Percentiles rank a stretch among this genome's conserved stretches.
phyloP scores from a whole-genome alignment of 345 rosid species.

The Odontarrhena argentea region DNA sequence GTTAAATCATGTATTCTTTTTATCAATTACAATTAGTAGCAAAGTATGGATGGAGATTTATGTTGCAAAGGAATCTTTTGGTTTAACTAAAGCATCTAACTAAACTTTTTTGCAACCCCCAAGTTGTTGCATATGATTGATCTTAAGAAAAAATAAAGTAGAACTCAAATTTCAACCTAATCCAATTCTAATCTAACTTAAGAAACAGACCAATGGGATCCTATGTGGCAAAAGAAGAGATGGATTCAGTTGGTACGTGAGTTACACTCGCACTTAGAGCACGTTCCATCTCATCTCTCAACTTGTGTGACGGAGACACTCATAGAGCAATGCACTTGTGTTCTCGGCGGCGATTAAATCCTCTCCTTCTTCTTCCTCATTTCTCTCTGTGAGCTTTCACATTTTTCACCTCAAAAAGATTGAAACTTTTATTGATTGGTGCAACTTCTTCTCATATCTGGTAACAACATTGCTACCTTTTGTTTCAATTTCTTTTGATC shows the following conservation, averaged over 20 bases:
- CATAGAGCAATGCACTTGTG: background rate
- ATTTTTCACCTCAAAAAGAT: background rate
- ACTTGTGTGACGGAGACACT: background rate
- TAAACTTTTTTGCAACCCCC: background rate
- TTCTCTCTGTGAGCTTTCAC: background rate
- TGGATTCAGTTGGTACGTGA: background rate
- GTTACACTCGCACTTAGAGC: background rate
- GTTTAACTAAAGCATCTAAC: background rate
- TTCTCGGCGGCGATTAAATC: background rate
- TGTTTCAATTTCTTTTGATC: no score
- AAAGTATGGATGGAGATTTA: no score
- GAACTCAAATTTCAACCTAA: background rate
- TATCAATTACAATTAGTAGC: no score
- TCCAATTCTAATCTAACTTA: background rate
- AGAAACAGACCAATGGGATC: background rate
- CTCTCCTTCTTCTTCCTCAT: background rate
- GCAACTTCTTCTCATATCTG: no score
- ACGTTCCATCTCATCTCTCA: background rate
- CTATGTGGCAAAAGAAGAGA: no score
- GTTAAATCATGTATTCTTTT: no score
- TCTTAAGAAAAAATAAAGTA: background rate
- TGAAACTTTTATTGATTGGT: background rate
- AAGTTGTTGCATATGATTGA: constrained; percentile 24
- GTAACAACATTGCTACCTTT: no score
- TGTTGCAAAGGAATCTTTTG: background rate